Conservation (phyloP, 352 stramenopile genomes). For the Phytopythium oedochilum region DNA sequence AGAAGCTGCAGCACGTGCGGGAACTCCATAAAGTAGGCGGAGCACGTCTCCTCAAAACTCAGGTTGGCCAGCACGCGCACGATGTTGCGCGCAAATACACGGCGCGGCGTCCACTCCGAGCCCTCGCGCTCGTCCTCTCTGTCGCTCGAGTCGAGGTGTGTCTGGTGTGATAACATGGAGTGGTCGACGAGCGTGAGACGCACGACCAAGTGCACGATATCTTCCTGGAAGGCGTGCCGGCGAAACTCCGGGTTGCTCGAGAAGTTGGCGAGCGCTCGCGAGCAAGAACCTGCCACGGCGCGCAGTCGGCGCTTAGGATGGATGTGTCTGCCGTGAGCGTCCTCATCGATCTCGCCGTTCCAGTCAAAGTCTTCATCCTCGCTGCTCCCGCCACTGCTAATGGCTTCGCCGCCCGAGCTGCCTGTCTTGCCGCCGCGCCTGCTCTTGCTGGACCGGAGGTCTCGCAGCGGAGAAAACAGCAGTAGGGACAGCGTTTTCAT, state of each 20-base stretch:
- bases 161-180: neutral
- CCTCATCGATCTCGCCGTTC: neutral
- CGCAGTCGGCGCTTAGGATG: conserved; percentile 28
- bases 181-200: conserved; percentile 44
- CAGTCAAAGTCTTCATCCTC: neutral
- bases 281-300: conserved; percentile 40
- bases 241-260: conserved; percentile 60
- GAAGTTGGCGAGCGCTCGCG: conserved; percentile 60
- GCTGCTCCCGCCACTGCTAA: neutral
- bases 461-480: conserved; percentile 33
- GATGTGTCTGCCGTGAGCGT: neutral
- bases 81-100: conserved; percentile 46
- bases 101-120: conserved; percentile 8
- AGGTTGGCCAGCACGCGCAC: conserved; percentile 59
- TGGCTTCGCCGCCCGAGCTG: neutral
- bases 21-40: conserved; percentile 49
- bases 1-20: conserved; percentile 50
- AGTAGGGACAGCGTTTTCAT: conserved; percentile 55
- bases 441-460: conserved; percentile 18
- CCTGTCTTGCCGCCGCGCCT: too few relatives aligned
- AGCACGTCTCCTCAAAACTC: conserved; percentile 48
- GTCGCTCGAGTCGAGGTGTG: neutral
- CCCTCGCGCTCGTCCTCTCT: neutral
- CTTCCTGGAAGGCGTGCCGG: conserved; percentile 35
- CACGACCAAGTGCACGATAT: conserved; percentile 51